phyloP scores from a whole-genome alignment of 2,329 filamentous ascomycete species.

The Trichoderma asperellum region DNA sequence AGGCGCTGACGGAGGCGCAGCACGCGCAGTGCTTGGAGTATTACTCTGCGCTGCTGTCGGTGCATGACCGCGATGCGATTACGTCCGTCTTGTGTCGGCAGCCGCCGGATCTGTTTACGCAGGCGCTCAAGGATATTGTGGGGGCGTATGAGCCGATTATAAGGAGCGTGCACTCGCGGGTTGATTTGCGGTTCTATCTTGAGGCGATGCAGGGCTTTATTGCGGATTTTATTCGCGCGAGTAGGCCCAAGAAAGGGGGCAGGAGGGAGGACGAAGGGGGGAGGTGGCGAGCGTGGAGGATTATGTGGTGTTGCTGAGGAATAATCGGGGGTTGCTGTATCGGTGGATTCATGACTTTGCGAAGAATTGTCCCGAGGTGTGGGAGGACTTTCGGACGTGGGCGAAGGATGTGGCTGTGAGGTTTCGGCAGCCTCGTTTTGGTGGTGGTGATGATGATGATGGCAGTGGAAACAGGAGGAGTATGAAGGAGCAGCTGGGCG shows the following conservation, averaged over 20 bases:
- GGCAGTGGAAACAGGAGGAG: conserved; percentile 36
- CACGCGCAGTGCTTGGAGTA: conserved; percentile 71
- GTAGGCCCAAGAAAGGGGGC: conserved; percentile 48
- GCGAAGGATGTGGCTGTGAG: conserved; percentile 59
- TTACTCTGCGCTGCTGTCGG: conserved; percentile 69
- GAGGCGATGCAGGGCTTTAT: conserved; percentile 70
- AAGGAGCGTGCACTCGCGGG: conserved; percentile 68
- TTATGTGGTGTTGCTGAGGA: conserved; percentile 68
- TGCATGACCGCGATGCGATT: conserved; percentile 74
- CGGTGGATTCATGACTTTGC: conserved; percentile 72
- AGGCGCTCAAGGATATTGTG: conserved; percentile 66
- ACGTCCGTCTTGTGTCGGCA: conserved; percentile 67
- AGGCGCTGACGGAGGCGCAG: conserved; percentile 59
- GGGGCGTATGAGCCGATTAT: conserved; percentile 76
- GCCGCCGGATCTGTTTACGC: conserved; percentile 73
- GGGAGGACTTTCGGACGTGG: conserved; percentile 64
- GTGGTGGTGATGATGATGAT: conserved; percentile 23
- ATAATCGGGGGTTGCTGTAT: conserved; percentile 66
- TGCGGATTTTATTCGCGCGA: conserved; percentile 68
- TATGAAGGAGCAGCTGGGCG: conserved; percentile 47
- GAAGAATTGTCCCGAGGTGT: conserved; percentile 68
- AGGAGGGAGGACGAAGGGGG: conserved; percentile 34
- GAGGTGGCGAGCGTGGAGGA: conserved; percentile 67
- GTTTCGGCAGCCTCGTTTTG: conserved; percentile 51
- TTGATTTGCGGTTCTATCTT: conserved; percentile 72